Conservation (phyloP, 352 stramenopile species). For the Phytopythium mirpurense region DNA sequence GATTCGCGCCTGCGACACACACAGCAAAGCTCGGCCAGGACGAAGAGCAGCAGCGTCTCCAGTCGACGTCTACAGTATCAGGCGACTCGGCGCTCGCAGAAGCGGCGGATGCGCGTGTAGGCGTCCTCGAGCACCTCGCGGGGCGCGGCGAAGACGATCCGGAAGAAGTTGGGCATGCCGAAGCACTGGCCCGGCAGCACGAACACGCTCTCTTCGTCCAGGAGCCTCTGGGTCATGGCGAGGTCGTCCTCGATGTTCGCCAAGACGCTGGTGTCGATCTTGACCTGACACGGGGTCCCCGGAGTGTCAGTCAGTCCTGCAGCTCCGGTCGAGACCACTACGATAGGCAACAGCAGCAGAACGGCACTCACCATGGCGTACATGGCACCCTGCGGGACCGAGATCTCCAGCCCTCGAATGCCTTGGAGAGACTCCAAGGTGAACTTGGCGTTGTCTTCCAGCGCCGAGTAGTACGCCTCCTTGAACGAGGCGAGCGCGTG, state of each 20-base stretch:
- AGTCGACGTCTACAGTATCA: too few relatives aligned
- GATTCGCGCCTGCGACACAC: too few relatives aligned
- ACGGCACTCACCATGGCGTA: slow-evolving; percentile 89
- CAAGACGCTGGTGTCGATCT: slow-evolving; percentile 68
- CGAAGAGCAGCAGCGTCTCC: too few relatives aligned
- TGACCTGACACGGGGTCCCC: slow-evolving; percentile 18
- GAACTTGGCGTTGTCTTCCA: slow-evolving; percentile 88
- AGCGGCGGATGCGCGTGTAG: slow-evolving; percentile 31
- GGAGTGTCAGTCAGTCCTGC: too few relatives aligned
- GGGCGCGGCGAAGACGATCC: slow-evolving; percentile 32
- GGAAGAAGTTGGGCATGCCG: slow-evolving; percentile 32
- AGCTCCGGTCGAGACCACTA: too few relatives aligned
- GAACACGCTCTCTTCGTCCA: slow-evolving; percentile 95
- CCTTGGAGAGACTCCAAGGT: slow-evolving; percentile 63
- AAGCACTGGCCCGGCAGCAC: slow-evolving; percentile 85
- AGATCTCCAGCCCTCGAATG: slow-evolving; percentile 83
- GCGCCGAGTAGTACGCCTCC: slow-evolving; percentile 64
- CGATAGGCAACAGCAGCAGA: not conserved
- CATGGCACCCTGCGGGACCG: slow-evolving; percentile 92
- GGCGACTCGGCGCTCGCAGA: slow-evolving; percentile 21
- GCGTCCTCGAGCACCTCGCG: slow-evolving; percentile 30
- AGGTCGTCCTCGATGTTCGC: slow-evolving; percentile 89
- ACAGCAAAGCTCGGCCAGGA: too few relatives aligned
- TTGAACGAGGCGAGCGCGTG: slow-evolving; percentile 77
- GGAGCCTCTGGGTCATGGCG: slow-evolving; percentile 90